A percentile compares a stretch with the other conserved stretches of the same genome.
Evolutionary conservation across 179 eudicot species (phyloP).

Genomic region (Monotropa hypopitys): DNA sequence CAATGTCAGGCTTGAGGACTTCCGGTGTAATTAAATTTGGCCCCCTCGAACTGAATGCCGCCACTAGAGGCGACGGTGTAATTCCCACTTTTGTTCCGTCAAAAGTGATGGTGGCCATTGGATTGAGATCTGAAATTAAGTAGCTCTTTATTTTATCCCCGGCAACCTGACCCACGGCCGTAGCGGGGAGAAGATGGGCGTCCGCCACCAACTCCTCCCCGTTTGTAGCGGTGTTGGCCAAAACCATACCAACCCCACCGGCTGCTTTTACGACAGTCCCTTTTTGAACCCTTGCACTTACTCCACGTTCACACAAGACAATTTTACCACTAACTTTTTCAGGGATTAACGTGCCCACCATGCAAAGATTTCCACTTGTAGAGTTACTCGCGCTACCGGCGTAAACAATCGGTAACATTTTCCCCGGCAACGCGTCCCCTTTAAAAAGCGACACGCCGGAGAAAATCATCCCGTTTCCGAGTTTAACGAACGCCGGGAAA

Average conservation of each 20-base stretch:
- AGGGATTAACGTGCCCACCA: slow-evolving; percentile 45
- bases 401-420: slow-evolving; percentile 46
- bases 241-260: slow-evolving; percentile 68
- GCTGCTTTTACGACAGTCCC: slow-evolving; percentile 67
- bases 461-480: slow-evolving; percentile 41
- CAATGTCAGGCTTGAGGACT: slow-evolving; percentile 62
- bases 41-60: slow-evolving; percentile 80
- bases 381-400: slow-evolving; percentile 62
- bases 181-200: slow-evolving; percentile 69
- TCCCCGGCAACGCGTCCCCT: slow-evolving; percentile 33
- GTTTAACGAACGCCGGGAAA: slow-evolving; percentile 54
- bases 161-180: slow-evolving; percentile 48
- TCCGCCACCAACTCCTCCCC: slow-evolving; percentile 87
- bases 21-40: slow-evolving; percentile 60
- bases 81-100: slow-evolving; percentile 65
- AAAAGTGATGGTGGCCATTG: slow-evolving; percentile 50
- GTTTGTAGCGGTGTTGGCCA: slow-evolving; percentile 60
- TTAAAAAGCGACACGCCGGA: slow-evolving; percentile 65
- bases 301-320: slow-evolving; percentile 72
- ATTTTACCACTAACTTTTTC: slow-evolving; percentile 57
- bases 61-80: slow-evolving; percentile 72
- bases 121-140: slow-evolving; percentile 34
- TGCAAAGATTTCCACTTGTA: slow-evolving; percentile 50
- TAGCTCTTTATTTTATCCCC: slow-evolving; percentile 40
- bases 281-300: slow-evolving; percentile 55